Evolutionary conservation across 495 filamentous ascomycete genomes (phyloP).

Genomic region (Aspergillus wentii): DNA sequence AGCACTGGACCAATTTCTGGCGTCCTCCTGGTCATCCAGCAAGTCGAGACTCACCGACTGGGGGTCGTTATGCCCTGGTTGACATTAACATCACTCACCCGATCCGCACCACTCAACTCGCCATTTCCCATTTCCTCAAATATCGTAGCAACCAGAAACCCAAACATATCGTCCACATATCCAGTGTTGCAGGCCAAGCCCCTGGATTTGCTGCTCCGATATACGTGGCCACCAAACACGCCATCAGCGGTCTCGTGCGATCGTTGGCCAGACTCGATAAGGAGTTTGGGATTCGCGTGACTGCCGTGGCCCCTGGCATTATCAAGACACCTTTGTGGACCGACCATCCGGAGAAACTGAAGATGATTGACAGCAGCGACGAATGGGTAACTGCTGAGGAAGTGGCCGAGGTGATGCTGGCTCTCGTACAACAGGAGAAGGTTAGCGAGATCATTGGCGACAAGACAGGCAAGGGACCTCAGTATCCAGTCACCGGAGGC

Average conservation of each 20-base stretch:
- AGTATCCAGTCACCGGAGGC: constrained; percentile 37
- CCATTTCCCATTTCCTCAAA: constrained; percentile 52
- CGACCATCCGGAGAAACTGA: constrained; percentile 61
- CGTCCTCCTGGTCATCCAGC: constrained; percentile 48
- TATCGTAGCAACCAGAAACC: constrained; percentile 24
- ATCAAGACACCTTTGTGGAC: constrained; percentile 68
- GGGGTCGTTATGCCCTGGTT: constrained; percentile 49
- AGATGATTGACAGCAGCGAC: constrained; percentile 46
- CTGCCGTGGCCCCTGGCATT: constrained; percentile 60
- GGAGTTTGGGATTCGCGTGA: constrained; percentile 54
- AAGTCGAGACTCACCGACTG: constrained; percentile 43
- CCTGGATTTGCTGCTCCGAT: constrained; percentile 45
- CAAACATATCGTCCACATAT: constrained; percentile 56
- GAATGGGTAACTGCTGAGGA: constrained; percentile 61
- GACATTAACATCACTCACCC: constrained; percentile 70
- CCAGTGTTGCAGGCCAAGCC: constrained; percentile 58
- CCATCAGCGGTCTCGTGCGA: constrained; percentile 56
- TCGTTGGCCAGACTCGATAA: constrained; percentile 45
- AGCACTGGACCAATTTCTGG: constrained; percentile 64
- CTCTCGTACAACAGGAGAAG: constrained; percentile 47
- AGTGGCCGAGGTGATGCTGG: constrained; percentile 61
- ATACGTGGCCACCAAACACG: constrained; percentile 61
- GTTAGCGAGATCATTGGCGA: constrained; percentile 42
- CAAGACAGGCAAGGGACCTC: constrained; percentile 21
- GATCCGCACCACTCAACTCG: constrained; percentile 62